A percentile compares a stretch with the other conserved stretches of the same genome.
phyloP scores from a whole-genome alignment of 2,329 filamentous ascomycete genomes.

The Fusarium tupiense region DNA sequence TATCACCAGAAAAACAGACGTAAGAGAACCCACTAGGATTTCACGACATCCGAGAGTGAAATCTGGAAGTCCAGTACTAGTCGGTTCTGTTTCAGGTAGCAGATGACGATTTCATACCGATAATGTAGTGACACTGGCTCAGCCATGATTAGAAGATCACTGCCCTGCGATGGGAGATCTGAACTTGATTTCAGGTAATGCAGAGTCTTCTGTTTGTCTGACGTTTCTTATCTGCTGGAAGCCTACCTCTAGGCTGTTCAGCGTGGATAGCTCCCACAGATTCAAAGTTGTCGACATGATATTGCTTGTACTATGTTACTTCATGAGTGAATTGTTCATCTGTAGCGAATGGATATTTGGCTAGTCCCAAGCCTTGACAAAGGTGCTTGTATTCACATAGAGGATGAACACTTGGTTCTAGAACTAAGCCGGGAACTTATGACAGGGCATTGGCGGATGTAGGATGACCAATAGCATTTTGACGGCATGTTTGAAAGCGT shows the following conservation, averaged over 20 bases:
- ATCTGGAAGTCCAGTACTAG: background rate
- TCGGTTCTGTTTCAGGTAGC: background rate
- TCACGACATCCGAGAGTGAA: background rate
- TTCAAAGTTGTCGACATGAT: background rate
- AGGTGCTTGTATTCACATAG: background rate
- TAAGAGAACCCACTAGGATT: background rate
- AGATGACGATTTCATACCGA: background rate
- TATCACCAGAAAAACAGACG: background rate
- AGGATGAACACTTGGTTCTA: background rate
- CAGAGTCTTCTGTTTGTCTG: background rate
- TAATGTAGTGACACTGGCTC: background rate
- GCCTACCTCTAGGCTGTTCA: background rate
- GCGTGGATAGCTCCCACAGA: background rate
- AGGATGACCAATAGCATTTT: background rate
- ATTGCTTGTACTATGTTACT: background rate
- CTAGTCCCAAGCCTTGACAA: background rate
- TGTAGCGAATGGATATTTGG: background rate
- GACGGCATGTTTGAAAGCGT: background rate
- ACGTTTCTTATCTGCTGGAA: background rate
- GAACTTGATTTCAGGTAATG: background rate
- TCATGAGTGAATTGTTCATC: background rate
- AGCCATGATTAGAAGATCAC: background rate
- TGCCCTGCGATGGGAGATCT: background rate
- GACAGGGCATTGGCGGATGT: background rate
- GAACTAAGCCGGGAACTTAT: background rate